Base-by-base conservation (phyloP, 768 basidiomycete genomes). In the Rhodotorula graminis region DNA sequence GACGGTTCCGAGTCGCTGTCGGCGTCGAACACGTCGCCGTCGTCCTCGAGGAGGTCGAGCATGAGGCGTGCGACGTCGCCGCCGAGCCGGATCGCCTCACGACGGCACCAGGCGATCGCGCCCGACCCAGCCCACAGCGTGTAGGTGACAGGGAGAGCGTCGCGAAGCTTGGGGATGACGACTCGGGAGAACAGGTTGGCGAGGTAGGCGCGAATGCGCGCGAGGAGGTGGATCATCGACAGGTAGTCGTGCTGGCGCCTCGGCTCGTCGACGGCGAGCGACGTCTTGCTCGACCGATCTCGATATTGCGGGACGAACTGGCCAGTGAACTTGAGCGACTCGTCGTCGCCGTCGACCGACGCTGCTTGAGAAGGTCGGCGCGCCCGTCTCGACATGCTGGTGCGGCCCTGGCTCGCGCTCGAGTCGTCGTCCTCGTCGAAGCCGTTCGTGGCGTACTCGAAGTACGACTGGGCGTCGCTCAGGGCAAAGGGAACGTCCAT, bases 21-120 rank as follows among this genome's bases (percentile, higher is more conserved):
- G 6, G 49, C 31, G 10, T 65, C 69, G 44, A 50, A 40, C 8
- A 9, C 16, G 27, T 70, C 69, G 31, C 63, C 65, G 27, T 71
- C 70, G 53, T 71, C 70, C 15, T 75, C 64, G 42, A 75, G 60
- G 7, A 75, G 55, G 3, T 71, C 65, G 47, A 75, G 31, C n/a
- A 75, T n/a, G 23, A 65, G 52, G 9, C 49, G 27, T 3, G 67
- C 70, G 1, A 27, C 67, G 33, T 75, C 49, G 1, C 33, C 52
- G 15, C 65, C 33, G 40, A 40, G 23, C 37, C 52, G 2, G 47
- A 71, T n/a, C 5, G 70, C 70, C 18, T 31, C 27, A 2, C 67
- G 59, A 15, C 70, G 58, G 37, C 66, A 65, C 67, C 67, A 75
- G 2, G 33, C 15, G 31, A 60, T 63, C 21, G 70, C 73, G 27